A percentile compares a stretch with the other conserved stretches of the same genome.
These are phyloP conservation scores for Apiospora phragmitis DNA, from an alignment of 2,329 filamentous ascomycete species.

Conservation along the genomic window DNA sequence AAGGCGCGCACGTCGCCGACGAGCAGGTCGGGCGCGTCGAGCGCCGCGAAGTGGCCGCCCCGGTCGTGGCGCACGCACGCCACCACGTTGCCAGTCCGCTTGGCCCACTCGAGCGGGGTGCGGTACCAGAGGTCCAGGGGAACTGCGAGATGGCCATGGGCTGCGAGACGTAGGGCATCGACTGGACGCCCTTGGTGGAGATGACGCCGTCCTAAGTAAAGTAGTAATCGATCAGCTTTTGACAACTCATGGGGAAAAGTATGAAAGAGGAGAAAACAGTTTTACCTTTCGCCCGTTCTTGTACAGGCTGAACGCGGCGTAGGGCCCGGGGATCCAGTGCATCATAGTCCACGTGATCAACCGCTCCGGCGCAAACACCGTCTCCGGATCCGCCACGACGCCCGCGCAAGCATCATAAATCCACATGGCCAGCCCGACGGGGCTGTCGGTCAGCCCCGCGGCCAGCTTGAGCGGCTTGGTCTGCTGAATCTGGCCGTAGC, in stretches of 20 bases:
- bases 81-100: slow-evolving; percentile 16
- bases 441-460: slow-evolving; percentile 31
- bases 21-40: slow-evolving; percentile 16
- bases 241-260: neutral
- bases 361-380: slow-evolving; percentile 13
- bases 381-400: neutral
- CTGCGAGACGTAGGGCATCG: slow-evolving; percentile 10
- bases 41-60: slow-evolving; percentile 18
- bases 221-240: neutral
- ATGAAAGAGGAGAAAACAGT: neutral
- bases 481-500: slow-evolving; percentile 25
- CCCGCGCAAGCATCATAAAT: slow-evolving; percentile 18
- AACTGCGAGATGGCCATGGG: slow-evolving; percentile 15
- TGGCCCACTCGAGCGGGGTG: slow-evolving; percentile 16
- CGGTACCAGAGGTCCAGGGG: slow-evolving; percentile 21
- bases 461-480: slow-evolving; percentile 28
- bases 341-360: slow-evolving; percentile 25
- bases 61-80: slow-evolving; percentile 4
- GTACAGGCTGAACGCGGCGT: slow-evolving; percentile 20
- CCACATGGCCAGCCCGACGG: slow-evolving; percentile 32
- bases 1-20: slow-evolving; percentile 16
- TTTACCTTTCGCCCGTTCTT: slow-evolving; percentile 15
- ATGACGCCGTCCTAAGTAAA: slow-evolving; percentile 10
- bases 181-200: slow-evolving; percentile 1
- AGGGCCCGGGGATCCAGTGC: slow-evolving; percentile 23